phyloP scores from a whole-genome alignment of 1,139 yeast species.

The Magnusiomyces sp. region DNA sequence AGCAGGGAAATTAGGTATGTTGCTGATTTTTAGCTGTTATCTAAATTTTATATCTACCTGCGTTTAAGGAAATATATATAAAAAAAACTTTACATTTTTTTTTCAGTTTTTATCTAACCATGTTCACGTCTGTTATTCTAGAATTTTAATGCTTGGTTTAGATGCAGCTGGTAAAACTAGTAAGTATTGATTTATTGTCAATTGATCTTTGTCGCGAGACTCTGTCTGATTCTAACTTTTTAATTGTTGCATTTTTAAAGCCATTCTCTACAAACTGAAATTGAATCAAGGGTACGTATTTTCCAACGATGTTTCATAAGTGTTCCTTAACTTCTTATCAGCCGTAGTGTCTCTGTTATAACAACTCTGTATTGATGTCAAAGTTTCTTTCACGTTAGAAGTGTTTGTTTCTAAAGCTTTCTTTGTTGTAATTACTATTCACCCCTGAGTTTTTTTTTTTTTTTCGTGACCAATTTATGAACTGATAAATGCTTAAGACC shows the following conservation, averaged over 20 bases:
- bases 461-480: neutral
- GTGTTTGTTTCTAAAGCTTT: neutral
- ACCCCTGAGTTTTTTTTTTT: neutral
- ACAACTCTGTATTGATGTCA: neutral
- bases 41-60: neutral
- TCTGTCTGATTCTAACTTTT: no score
- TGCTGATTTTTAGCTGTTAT: neutral
- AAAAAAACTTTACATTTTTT: no score
- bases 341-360: neutral
- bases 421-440: neutral
- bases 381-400: neutral
- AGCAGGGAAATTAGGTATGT: slow-evolving; percentile 32
- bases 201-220: no score
- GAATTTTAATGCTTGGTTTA: slow-evolving; percentile 83
- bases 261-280: slow-evolving; percentile 62
- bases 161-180: slow-evolving; percentile 92
- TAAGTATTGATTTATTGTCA: slow-evolving; percentile 23
- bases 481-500: no score
- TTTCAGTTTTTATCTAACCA: slow-evolving; percentile 25
- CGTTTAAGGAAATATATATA: slow-evolving; percentile 24
- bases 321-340: neutral
- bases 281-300: slow-evolving; percentile 48
- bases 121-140: slow-evolving; percentile 11
- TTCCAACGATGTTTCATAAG: neutral
- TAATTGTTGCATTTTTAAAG: slow-evolving; percentile 17